These are phyloP conservation scores for Arthrinium phaeospermum DNA, from an alignment of 2,329 filamentous ascomycete genomes.

Conservation along the genomic window DNA sequence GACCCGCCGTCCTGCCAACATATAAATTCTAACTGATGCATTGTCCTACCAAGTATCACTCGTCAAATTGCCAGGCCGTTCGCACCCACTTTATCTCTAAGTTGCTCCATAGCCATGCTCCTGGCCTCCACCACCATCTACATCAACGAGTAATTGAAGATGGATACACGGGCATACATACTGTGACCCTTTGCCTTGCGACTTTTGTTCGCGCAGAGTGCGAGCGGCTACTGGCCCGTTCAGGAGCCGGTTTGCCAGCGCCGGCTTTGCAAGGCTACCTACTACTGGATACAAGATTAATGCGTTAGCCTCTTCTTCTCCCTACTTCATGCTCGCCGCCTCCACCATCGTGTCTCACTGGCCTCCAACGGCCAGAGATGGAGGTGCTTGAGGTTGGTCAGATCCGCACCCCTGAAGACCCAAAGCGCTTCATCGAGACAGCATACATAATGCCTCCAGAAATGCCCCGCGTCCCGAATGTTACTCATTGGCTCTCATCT, in stretches of 20 bases:
- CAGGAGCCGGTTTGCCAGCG: not conserved
- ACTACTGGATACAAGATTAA: not conserved
- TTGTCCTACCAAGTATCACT: not conserved
- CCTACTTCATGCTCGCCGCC: slow-evolving; percentile 9
- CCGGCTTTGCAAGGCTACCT: not conserved
- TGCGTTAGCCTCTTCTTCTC: slow-evolving; percentile 1
- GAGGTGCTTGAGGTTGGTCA: slow-evolving; percentile 1
- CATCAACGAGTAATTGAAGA: slow-evolving; percentile 14
- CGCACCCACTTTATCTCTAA: not conserved
- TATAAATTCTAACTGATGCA: slow-evolving; percentile 6
- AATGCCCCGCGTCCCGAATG: not conserved
- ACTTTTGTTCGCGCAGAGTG: not conserved
- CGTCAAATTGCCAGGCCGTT: slow-evolving; percentile 11
- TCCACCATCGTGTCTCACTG: not conserved
- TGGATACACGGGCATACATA: slow-evolving; percentile 3
- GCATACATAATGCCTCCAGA: not conserved
- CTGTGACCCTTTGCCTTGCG: not conserved
- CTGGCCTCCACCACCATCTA: slow-evolving; percentile 9
- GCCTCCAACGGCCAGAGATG: not conserved
- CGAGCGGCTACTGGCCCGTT: not conserved
- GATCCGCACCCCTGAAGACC: slow-evolving; percentile 13
- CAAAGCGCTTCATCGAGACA: not conserved
- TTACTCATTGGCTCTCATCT: not conserved
- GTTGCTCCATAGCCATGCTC: slow-evolving; percentile 8
- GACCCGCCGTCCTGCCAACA: not conserved